These are phyloP conservation scores for Xerocomus subilludens DNA, from an alignment of 1,284 basidiomycete species.

Conservation along the genomic window DNA sequence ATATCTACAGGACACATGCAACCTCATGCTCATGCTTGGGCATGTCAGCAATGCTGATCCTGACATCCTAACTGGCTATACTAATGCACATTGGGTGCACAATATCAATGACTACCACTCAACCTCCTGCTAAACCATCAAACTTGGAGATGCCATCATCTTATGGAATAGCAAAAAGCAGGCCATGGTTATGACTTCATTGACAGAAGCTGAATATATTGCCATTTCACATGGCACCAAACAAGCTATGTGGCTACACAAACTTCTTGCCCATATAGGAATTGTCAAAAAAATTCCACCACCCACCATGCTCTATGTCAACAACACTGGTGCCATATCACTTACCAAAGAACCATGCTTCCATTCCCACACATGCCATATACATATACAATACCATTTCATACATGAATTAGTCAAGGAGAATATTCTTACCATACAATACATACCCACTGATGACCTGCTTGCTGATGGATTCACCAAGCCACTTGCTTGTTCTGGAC, in stretches of 20 bases:
- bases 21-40: not conserved
- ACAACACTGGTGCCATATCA: not conserved
- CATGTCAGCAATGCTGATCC: not conserved
- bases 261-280: not conserved
- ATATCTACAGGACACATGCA: not conserved
- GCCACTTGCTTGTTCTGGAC: not conserved
- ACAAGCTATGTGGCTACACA: conserved; percentile 13
- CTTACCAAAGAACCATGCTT: not conserved
- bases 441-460: not conserved
- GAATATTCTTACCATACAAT: not conserved
- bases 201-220: conserved; percentile 27
- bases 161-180: conserved; percentile 35
- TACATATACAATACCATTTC: not conserved
- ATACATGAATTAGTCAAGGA: not conserved
- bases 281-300: no score
- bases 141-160: not conserved
- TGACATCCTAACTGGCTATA: not conserved
- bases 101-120: conserved; percentile 10
- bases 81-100: conserved; percentile 7
- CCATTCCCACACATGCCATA: not conserved
- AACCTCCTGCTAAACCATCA: conserved; percentile 13
- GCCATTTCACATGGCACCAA: conserved; percentile 13
- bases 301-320: not conserved
- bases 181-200: not conserved
- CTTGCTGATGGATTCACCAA: not conserved